Conservation (phyloP, 2,329 filamentous ascomycete genomes). For the Acarospora socialis region DNA sequence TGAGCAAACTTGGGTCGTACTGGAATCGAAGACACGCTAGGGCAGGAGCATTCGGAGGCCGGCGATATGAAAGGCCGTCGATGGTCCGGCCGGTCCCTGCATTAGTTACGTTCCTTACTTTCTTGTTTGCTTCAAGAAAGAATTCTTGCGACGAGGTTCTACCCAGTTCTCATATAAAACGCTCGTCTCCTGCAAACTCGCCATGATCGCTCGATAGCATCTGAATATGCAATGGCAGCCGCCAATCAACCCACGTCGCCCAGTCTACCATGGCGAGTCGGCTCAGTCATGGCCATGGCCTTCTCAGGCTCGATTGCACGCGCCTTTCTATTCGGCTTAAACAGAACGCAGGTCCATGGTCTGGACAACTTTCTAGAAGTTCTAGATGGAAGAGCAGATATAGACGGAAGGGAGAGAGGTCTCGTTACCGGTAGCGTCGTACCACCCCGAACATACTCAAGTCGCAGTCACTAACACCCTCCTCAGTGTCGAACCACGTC, state of each 20-base stretch:
- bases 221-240: no score
- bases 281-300: constrained; percentile 63
- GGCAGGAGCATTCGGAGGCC: no score
- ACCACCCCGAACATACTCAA: constrained; percentile 5
- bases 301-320: constrained; percentile 56
- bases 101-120: no score
- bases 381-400: constrained; percentile 57
- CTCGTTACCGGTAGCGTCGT: constrained; percentile 58
- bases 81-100: no score
- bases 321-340: constrained; percentile 61
- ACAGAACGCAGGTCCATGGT: constrained; percentile 61
- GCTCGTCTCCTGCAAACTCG: no score
- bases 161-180: no score
- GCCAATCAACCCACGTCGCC: constrained; percentile 36
- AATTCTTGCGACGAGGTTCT: no score
- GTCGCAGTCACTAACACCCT: constrained; percentile 7
- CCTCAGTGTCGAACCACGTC: constrained; percentile 68
- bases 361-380: constrained; percentile 60
- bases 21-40: no score
- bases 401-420: constrained; percentile 53
- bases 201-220: no score
- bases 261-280: constrained; percentile 54
- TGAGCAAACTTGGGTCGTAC: no score
- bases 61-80: no score
- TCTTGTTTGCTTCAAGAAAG: no score